phyloP scores from a whole-genome alignment of 73 alveolate species.

The Paramecium caudatum region DNA sequence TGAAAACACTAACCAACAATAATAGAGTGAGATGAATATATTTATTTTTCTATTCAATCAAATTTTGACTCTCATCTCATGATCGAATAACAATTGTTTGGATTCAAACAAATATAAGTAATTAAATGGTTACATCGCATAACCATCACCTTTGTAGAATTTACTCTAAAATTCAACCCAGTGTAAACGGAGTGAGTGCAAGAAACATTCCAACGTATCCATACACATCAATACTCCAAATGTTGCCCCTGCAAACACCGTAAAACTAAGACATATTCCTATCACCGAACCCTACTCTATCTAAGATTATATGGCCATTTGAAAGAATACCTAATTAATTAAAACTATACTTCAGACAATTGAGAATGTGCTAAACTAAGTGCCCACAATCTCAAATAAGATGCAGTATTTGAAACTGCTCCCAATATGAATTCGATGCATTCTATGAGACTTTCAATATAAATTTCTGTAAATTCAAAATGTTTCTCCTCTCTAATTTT shows the following conservation, averaged over 20 bases:
- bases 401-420: constrained; percentile 98
- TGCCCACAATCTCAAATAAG: constrained; percentile 99
- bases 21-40: constrained; percentile 12
- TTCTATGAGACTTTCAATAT: constrained; percentile 93
- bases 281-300: constrained; percentile 79
- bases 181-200: constrained; percentile 97
- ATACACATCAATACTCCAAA: constrained; percentile 95
- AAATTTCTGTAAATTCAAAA: constrained; percentile 87
- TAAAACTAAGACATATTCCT: constrained; percentile 84
- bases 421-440: constrained; percentile 98
- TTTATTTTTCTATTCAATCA: too few relatives aligned
- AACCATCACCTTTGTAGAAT: constrained; percentile 95
- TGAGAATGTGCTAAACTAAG: constrained; percentile 98
- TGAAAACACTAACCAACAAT: constrained; percentile 23
- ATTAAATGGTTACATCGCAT: neutral
- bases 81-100: too few relatives aligned
- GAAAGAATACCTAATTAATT: constrained; percentile 81
- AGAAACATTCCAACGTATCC: constrained; percentile 98
- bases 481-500: constrained; percentile 72
- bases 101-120: neutral
- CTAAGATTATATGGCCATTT: constrained; percentile 86
- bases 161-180: constrained; percentile 98
- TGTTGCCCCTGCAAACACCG: constrained; percentile 90
- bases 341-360: constrained; percentile 86
- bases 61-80: too few relatives aligned